phyloP scores from a whole-genome alignment of 306 rosid genomes.

The Calophaca sinica region DNA sequence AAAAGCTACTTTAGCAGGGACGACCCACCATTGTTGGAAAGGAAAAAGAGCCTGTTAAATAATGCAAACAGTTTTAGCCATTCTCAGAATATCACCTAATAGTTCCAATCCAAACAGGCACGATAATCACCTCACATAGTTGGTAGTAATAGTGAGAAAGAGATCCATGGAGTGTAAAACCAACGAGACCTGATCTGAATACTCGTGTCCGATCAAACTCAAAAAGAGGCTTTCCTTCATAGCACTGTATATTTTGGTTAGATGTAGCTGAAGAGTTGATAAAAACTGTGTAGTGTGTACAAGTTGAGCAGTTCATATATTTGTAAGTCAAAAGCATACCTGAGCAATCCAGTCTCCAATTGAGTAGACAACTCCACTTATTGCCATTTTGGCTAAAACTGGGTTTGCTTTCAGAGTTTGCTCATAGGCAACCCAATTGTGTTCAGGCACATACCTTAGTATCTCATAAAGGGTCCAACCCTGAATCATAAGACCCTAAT shows the following conservation, averaged over 20 bases:
- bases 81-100: slow-evolving; percentile 37
- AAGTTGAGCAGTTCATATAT: slow-evolving; percentile 30
- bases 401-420: slow-evolving; percentile 87
- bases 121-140: slow-evolving; percentile 83
- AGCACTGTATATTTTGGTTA: slow-evolving; percentile 64
- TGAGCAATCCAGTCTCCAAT: slow-evolving; percentile 98
- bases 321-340: slow-evolving; percentile 51
- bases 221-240: slow-evolving; percentile 86
- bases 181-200: slow-evolving; percentile 93
- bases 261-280: slow-evolving; percentile 8
- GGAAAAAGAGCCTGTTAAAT: slow-evolving; percentile 78
- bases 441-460: slow-evolving; percentile 90
- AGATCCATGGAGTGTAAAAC: slow-evolving; percentile 93
- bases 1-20: slow-evolving; percentile 91
- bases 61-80: slow-evolving; percentile 47
- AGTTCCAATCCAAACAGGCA: slow-evolving; percentile 42
- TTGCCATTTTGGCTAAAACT: slow-evolving; percentile 90
- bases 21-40: slow-evolving; percentile 93
- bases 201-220: slow-evolving; percentile 80
- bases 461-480: slow-evolving; percentile 98
- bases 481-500: slow-evolving; percentile 57
- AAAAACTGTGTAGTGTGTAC: slow-evolving; percentile 22
- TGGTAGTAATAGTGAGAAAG: slow-evolving; percentile 99
- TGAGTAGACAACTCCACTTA: slow-evolving; percentile 88
- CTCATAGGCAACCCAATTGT: slow-evolving; percentile 97